Conservation (phyloP, 2,329 filamentous ascomycete species). For the Neoscytalidium dimidiatum region DNA sequence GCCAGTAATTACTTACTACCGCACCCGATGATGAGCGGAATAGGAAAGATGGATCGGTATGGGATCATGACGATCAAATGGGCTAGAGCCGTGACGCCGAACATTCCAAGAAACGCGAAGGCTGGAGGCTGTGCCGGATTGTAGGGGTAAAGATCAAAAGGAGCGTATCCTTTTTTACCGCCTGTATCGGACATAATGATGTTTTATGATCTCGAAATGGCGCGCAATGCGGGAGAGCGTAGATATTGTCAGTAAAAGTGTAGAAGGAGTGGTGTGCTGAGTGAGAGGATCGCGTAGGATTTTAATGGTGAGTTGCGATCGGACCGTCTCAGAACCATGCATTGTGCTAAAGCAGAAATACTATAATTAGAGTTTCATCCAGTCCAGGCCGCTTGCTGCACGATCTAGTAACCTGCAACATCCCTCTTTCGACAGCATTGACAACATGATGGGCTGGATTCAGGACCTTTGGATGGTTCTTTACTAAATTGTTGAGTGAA, state of each 20-base stretch:
- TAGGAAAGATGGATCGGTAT: not conserved
- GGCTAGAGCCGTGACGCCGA: not conserved
- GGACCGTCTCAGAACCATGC: not conserved
- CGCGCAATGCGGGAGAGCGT: not conserved
- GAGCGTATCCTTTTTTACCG: not conserved
- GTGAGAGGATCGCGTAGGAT: not conserved
- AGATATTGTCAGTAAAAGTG: not conserved
- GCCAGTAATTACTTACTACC: not conserved
- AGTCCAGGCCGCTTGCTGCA: no score
- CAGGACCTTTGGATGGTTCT: no score
- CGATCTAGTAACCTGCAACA: no score
- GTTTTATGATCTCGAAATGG: not conserved
- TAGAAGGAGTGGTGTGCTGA: not conserved
- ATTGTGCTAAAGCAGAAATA: no score
- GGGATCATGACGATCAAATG: not conserved
- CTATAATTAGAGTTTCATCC: no score
- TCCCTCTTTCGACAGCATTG: no score
- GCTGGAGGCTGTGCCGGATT: not conserved
- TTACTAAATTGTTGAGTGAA: no score
- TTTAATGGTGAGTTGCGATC: not conserved
- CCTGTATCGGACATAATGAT: not conserved
- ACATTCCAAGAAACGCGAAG: not conserved
- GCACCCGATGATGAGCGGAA: not conserved
- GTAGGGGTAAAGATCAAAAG: not conserved
- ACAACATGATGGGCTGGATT: no score